These are phyloP conservation scores for Russula vinacea DNA, from an alignment of 768 basidiomycete genomes.

Conservation along the genomic window DNA sequence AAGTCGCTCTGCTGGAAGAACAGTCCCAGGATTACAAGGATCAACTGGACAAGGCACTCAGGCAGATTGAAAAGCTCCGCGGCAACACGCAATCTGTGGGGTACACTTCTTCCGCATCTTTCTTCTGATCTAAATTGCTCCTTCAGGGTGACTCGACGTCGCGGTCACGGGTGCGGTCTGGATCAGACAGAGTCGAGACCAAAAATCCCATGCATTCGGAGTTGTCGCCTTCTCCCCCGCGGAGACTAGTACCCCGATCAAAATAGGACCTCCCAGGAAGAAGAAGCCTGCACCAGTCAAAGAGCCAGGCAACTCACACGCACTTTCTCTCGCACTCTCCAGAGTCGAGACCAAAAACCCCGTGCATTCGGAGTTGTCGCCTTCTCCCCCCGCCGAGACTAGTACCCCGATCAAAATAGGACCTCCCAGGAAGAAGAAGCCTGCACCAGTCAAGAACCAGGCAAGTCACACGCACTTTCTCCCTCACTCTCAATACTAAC, in stretches of 20 bases:
- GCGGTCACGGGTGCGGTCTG: slow-evolving; percentile 2
- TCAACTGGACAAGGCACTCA: slow-evolving; percentile 31
- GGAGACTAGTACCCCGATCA: too few relatives aligned
- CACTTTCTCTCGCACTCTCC: too few relatives aligned
- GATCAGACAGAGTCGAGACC: slow-evolving; percentile 3
- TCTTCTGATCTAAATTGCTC: neutral
- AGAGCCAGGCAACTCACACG: slow-evolving; percentile 4
- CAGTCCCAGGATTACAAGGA: slow-evolving; percentile 24
- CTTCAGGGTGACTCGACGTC: slow-evolving; percentile 3
- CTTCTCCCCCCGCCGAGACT: neutral
- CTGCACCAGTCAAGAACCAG: neutral
- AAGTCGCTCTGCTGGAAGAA: slow-evolving; percentile 20
- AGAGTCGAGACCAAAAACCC: neutral
- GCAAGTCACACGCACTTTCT: neutral
- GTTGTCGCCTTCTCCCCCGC: neutral
- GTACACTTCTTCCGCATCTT: neutral
- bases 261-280: neutral
- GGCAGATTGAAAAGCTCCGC: slow-evolving; percentile 20
- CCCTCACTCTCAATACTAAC: neutral
- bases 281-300: neutral
- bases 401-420: neutral
- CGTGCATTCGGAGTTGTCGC: neutral
- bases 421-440: neutral
- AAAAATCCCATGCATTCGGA: neutral
- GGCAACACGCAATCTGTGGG: slow-evolving; percentile 12